Evolutionary conservation across 2,329 filamentous ascomycete genomes (phyloP), one percentile per base, ranked within the genome.

Genomic region (Magnaporthiopsis incrustans): DNA sequence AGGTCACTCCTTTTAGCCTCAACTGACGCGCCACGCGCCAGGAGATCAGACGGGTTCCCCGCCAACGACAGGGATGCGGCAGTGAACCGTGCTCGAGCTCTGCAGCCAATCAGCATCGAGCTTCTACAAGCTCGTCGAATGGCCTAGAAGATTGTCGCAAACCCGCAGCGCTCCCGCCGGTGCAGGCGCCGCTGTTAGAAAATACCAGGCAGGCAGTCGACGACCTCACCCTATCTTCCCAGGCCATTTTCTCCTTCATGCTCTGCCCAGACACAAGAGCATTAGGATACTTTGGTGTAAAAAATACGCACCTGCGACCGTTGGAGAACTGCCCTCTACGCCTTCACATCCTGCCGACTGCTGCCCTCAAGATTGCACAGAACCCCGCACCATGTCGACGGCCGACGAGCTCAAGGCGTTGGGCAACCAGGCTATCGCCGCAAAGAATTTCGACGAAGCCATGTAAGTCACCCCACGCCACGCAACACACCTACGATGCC

Each of bases 341-440:
- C 33, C 57, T 18, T 12, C 18, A 50, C 33, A 38, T 27, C 27
- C 56, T 44, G 12, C 18, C 33, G 12, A 38, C 15, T 15, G 7
- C 25, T 44, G 22, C 30, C 22, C n/a, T 50, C 18, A 6, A 53
- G 22, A 53, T 11, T 25, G 12, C 33, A 30, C 8, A 30, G 32
- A 30, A 26, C 30, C 38, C 33, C 26, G 30, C 33, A 18, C 38
- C 32, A 87, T 86, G 84, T 77, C 84, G 71, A 83, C 83, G 67
- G 85, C 85, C 70, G 86, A 89, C 77, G 85, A 94, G 85, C 87
- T 99, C 73, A 99, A 99, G 84, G 92, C 93, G 73, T 89, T 95
- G 76, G 95, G 94, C 82, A 99, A 99, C 84, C 96, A 96, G 83
- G 93, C 96, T 78, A 99, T 99, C 78, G 89, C 92, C 69, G 92